Evolutionary conservation across 2,329 filamentous ascomycete species (phyloP), one percentile per base, ranked within the genome.

Genomic region (Colletotrichum chrysophilum): DNA sequence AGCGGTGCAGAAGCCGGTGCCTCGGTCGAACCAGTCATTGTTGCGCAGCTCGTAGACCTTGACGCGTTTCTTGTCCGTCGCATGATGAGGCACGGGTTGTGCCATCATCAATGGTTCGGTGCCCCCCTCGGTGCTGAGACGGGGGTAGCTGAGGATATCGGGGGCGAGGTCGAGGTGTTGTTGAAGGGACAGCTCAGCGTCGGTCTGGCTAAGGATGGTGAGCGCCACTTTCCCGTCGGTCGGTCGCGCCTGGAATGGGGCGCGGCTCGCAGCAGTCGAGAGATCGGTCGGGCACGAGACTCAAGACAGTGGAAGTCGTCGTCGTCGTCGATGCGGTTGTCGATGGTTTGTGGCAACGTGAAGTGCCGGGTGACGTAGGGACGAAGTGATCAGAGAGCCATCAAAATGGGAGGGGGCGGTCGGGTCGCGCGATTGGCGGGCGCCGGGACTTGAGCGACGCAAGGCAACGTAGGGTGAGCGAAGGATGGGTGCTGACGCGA

Each of bases 41-140:
- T 98, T 96, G 85, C 95, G 95, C 82, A 99, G 91, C 89, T 98
- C 97, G 86, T 99, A 99, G 84, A 99, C 97, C 90, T 99, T 99
- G 86, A 98, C 97, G 90, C 97, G 91, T 85, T 91, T 92, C 87
- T 89, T 92, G 82, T 93, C 91, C 85, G 89, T 89, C 85, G 89
- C 87, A 87, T 89, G 90, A 91, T 92, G 91, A 91, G 91, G 91
- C 91, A 93, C 91, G 81, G 88, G 86, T 88, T 93, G 91, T 91
- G 92, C 92, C 92, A 93, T 93, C 89, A 92, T 93, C 91, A 89
- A 88, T 85, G 89, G 89, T 86, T 91, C 89, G 85, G 87, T 84
- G 83, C 90, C 90, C 86, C 86, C 87, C 85, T 91, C 89, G 80
- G 79, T 76, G 67, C 78, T 79, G 84, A 78, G 80, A 85, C 85